A percentile compares a stretch with the other conserved stretches of the same genome.
Evolutionary conservation across 768 basidiomycete species (phyloP).

Genomic region (Asterophora lycoperdoides): DNA sequence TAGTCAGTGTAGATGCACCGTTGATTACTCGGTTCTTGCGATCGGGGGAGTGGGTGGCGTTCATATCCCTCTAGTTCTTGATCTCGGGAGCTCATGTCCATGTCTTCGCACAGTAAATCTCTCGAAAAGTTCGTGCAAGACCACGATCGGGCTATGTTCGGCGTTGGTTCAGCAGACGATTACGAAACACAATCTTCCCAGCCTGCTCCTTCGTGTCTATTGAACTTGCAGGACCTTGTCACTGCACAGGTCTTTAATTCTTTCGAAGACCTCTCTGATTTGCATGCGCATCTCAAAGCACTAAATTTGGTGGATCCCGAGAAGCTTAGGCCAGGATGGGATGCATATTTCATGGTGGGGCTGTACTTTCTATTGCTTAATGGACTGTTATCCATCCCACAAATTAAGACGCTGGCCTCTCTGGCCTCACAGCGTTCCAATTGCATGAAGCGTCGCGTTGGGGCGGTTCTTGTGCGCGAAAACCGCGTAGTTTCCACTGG

Average conservation of each 20-base stretch:
- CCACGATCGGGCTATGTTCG: slow-evolving; percentile 69
- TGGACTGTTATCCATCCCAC: not conserved
- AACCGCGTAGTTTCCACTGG: slow-evolving; percentile 78
- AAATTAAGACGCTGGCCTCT: slow-evolving; percentile 72
- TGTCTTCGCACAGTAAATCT: slow-evolving; percentile 21
- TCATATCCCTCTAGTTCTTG: not conserved
- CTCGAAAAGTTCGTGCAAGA: slow-evolving; percentile 73
- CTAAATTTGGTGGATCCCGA: slow-evolving; percentile 69
- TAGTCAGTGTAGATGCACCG: slow-evolving; percentile 82
- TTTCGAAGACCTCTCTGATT: slow-evolving; percentile 47
- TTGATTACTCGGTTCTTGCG: slow-evolving; percentile 64
- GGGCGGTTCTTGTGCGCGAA: slow-evolving; percentile 86
- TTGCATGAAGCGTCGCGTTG: slow-evolving; percentile 96
- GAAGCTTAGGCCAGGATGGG: slow-evolving; percentile 87
- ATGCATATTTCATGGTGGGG: slow-evolving; percentile 93
- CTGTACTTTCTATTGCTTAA: not conserved
- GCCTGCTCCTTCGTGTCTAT: slow-evolving; percentile 8
- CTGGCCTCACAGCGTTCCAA: slow-evolving; percentile 88
- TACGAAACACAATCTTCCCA: slow-evolving; percentile 25
- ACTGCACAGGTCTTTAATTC: slow-evolving; percentile 61
- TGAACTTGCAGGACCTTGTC: slow-evolving; percentile 43
- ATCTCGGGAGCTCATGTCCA: not conserved
- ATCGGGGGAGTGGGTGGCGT: slow-evolving; percentile 40
- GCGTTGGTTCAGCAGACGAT: slow-evolving; percentile 23
- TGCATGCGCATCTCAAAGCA: slow-evolving; percentile 61